Evolutionary conservation across 768 basidiomycete species (phyloP).

Genomic region (Mycena galericulata): DNA sequence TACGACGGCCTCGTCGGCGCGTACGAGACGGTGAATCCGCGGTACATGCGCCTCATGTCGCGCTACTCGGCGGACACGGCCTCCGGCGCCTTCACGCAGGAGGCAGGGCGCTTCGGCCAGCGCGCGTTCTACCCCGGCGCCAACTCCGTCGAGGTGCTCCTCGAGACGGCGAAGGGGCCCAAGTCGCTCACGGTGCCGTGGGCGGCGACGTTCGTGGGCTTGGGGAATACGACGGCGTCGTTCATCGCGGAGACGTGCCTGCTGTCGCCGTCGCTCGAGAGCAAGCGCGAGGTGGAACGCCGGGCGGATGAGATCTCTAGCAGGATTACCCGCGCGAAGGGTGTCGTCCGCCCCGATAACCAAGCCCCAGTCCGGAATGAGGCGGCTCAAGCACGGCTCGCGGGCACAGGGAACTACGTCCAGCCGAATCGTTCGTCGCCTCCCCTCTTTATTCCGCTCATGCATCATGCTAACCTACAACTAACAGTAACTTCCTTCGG

Average conservation of each 20-base stretch:
- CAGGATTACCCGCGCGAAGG: conserved; percentile 13
- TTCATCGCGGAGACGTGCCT: conserved; percentile 33
- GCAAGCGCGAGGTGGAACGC: conserved; percentile 4
- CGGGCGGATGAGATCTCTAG: neutral
- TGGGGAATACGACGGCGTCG: conserved; percentile 26
- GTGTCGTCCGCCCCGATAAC: conserved; percentile 24
- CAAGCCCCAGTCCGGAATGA: conserved; percentile 8
- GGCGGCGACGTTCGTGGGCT: conserved; percentile 32
- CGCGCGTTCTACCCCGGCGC: conserved; percentile 34
- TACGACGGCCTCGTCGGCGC: conserved; percentile 34
- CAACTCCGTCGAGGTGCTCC: conserved; percentile 15
- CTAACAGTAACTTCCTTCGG: conserved; percentile 26
- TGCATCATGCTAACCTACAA: neutral
- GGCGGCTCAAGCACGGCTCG: neutral
- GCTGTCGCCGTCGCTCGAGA: neutral
- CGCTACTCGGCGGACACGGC: conserved; percentile 34
- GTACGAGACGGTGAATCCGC: conserved; percentile 30
- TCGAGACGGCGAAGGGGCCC: conserved; percentile 13
- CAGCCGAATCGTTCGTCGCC: conserved; percentile 24
- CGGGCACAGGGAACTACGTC: neutral
- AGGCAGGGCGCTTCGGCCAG: conserved; percentile 33
- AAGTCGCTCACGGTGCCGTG: conserved; percentile 31
- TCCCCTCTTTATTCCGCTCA: neutral
- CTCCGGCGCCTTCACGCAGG: conserved; percentile 32
- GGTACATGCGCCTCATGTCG: conserved; percentile 34